phyloP scores from a whole-genome alignment of 2,329 filamentous ascomycete species.

The Myriangium duriaei region DNA sequence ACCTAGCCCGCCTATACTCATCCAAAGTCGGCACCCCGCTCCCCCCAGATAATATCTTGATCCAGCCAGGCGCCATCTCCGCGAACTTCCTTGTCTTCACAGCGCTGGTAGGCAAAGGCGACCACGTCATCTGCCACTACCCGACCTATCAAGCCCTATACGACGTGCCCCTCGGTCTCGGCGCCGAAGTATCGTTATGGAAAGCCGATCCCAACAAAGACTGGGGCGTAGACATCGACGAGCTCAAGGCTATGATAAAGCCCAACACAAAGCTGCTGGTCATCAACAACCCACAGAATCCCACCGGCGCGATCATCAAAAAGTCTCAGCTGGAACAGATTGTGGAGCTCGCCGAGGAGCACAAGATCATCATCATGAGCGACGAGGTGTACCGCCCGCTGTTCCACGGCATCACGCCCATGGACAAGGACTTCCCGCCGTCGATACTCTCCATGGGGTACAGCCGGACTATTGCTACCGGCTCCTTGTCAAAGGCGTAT shows the following conservation, averaged over 20 bases:
- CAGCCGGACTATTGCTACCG: conserved; percentile 56
- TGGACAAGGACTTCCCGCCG: conserved; percentile 45
- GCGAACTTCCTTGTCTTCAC: conserved; percentile 79
- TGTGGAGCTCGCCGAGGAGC: conserved; percentile 48
- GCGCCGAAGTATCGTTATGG: conserved; percentile 69
- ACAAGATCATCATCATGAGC: conserved; percentile 54
- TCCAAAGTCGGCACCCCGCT: conserved; percentile 37
- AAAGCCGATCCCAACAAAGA: conserved; percentile 50
- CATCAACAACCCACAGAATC: conserved; percentile 70
- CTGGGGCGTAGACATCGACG: conserved; percentile 54
- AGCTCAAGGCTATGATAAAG: conserved; percentile 52
- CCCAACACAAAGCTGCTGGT: conserved; percentile 60
- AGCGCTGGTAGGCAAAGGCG: conserved; percentile 55
- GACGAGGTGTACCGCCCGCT: conserved; percentile 80
- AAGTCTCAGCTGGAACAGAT: conserved; percentile 48
- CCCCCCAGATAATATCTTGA: conserved; percentile 52
- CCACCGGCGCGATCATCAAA: conserved; percentile 59
- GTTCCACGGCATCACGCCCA: conserved; percentile 54
- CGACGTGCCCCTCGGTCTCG: conserved; percentile 57
- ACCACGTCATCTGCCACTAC: conserved; percentile 78
- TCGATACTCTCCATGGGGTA: conserved; percentile 63
- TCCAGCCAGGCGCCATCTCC: conserved; percentile 68
- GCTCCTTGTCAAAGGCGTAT: conserved; percentile 78
- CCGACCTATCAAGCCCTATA: conserved; percentile 83
- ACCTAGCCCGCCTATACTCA: conserved; percentile 54